A percentile compares a stretch with the other conserved stretches of the same genome.
Conservation (phyloP, 225 moss, liverwort and hornwort species). For the Neckera pumila region DNA sequence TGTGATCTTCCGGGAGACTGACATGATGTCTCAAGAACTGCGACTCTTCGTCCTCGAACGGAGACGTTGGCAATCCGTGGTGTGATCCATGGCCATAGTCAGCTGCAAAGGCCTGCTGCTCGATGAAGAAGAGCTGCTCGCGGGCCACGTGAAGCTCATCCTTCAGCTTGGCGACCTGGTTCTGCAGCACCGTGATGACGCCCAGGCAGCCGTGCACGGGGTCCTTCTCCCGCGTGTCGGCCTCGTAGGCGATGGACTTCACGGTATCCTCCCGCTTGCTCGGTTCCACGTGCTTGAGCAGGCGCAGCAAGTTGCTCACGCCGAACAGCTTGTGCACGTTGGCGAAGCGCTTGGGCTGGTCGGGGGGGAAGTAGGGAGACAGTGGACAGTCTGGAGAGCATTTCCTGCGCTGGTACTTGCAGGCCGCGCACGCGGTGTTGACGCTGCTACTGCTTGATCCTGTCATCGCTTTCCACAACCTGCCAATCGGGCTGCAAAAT, state of each 20-base stretch:
- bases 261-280: constrained; percentile 40
- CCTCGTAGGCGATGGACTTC: constrained; percentile 53
- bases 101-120: constrained; percentile 11
- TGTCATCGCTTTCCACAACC: neutral
- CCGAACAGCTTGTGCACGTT: constrained; percentile 60
- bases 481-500: neutral
- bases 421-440: constrained; percentile 52
- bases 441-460: constrained; percentile 1
- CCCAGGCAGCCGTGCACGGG: constrained; percentile 56
- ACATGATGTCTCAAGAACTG: constrained; percentile 9
- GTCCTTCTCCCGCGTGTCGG: constrained; percentile 56
- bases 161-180: constrained; percentile 21
- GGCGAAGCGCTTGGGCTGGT: constrained; percentile 46
- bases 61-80: neutral
- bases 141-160: constrained; percentile 22
- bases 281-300: constrained; percentile 41
- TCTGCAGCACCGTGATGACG: constrained; percentile 32
- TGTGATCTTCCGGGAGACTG: neutral
- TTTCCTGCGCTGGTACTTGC: constrained; percentile 49
- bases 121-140: constrained; percentile 24
- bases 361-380: constrained; percentile 52
- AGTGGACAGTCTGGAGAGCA: constrained; percentile 51
- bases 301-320: constrained; percentile 42
- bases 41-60: constrained; percentile 12
- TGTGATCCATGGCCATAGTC: constrained; percentile 1